These are phyloP conservation scores for Kalaharituber pfeilii DNA, from an alignment of 2,329 filamentous ascomycete species.

Conservation along the genomic window DNA sequence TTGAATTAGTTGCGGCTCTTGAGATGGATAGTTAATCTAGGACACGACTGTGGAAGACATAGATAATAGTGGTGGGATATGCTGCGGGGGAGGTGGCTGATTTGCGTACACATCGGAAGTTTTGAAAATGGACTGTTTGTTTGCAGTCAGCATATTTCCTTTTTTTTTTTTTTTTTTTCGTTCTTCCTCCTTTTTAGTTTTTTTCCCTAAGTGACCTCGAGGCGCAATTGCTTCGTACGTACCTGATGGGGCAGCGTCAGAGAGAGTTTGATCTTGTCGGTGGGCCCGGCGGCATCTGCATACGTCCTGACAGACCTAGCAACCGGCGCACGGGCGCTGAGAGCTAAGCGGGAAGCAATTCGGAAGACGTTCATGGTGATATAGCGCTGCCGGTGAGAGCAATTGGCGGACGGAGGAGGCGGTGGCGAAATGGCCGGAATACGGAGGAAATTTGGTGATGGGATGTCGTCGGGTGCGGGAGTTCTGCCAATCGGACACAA, in stretches of 20 bases:
- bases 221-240: conserved; percentile 36
- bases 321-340: conserved; percentile 62
- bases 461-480: not conserved
- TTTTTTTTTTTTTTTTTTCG: not conserved
- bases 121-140: conserved; percentile 47
- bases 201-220: conserved; percentile 12
- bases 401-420: not conserved
- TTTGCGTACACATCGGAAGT: conserved; percentile 49
- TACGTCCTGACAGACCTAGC: conserved; percentile 77
- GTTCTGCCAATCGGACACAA: not conserved
- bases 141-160: not conserved
- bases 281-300: conserved; percentile 51
- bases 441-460: not conserved
- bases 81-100: not conserved
- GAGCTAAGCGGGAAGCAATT: conserved; percentile 64
- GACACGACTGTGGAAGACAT: not conserved
- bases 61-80: not conserved
- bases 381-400: not conserved
- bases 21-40: too few relatives aligned
- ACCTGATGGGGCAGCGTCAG: conserved; percentile 97
- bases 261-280: conserved; percentile 97
- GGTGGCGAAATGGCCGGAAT: not conserved
- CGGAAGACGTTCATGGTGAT: conserved; percentile 82
- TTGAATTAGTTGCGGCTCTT: too few relatives aligned
- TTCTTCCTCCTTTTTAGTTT: conserved; percentile 10